Percentiles rank a stretch among this genome's conserved stretches.
These are phyloP conservation scores for Penstemon davidsonii DNA, from an alignment of 257 asterid genomes.

Conservation along the genomic window DNA sequence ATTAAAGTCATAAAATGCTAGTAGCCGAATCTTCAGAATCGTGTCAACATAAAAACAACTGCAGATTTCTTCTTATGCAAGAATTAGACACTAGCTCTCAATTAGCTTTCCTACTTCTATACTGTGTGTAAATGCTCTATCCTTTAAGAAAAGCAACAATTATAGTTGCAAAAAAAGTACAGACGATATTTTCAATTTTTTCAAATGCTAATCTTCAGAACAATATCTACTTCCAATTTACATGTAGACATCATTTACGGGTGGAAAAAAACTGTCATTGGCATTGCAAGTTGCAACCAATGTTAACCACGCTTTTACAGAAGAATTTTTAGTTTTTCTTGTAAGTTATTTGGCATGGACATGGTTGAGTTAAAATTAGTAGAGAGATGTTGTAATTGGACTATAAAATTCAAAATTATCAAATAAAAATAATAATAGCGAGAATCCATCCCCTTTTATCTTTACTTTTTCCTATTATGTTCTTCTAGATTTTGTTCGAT, in stretches of 20 bases:
- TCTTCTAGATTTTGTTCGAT: neutral
- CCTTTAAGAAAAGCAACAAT: neutral
- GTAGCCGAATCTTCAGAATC: neutral
- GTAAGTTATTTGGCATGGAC: neutral
- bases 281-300: neutral
- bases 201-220: neutral
- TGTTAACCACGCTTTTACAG: neutral
- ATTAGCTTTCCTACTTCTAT: neutral
- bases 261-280: neutral
- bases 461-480: neutral
- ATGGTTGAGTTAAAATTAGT: neutral
- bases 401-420: neutral
- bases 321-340: neutral
- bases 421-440: neutral
- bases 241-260: neutral
- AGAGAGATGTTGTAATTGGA: neutral
- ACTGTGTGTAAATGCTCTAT: neutral
- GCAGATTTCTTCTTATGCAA: neutral
- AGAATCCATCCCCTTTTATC: neutral
- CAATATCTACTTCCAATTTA: neutral
- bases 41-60: neutral
- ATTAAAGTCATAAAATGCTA: slow-evolving; percentile 11
- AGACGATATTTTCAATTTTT: neutral
- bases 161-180: neutral
- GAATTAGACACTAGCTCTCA: neutral